These are phyloP conservation scores for Chalara sp. DNA, from an alignment of 2,329 filamentous ascomycete species.

Conservation along the genomic window DNA sequence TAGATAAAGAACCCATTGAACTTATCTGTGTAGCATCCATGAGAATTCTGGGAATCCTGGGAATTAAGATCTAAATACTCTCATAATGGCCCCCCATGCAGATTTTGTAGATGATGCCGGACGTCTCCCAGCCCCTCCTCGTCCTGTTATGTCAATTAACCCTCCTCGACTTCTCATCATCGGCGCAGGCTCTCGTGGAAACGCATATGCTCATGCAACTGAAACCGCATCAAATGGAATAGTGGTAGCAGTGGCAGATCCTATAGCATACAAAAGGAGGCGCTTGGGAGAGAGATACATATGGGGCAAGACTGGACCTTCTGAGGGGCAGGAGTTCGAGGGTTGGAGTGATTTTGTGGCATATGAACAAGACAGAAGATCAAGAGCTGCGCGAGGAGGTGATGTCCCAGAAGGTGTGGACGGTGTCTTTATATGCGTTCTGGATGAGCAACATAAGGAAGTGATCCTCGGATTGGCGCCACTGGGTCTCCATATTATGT, in stretches of 20 bases:
- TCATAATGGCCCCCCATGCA: conserved; percentile 23
- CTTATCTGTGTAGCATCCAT: too few relatives aligned
- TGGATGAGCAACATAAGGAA: conserved; percentile 83
- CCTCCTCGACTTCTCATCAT: conserved; percentile 69
- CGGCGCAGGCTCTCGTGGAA: conserved; percentile 74
- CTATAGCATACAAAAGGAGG: conserved; percentile 67
- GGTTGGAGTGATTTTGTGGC: conserved; percentile 71
- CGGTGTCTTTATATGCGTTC: conserved; percentile 63
- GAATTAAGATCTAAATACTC: too few relatives aligned
- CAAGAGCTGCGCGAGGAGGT: conserved; percentile 42
- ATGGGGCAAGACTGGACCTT: conserved; percentile 49
- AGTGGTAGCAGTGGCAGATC: conserved; percentile 76
- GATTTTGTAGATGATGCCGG: conserved; percentile 11
- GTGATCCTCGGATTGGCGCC: conserved; percentile 69
- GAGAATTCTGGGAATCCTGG: too few relatives aligned
- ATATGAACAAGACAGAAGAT: conserved; percentile 61
- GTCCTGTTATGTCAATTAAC: conserved; percentile 29
- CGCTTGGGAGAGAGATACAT: conserved; percentile 67
- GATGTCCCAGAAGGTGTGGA: conserved; percentile 36
- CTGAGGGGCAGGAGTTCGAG: conserved; percentile 60
- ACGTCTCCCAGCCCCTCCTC: conserved; percentile 19
- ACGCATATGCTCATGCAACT: conserved; percentile 65
- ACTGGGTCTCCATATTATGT: conserved; percentile 75
- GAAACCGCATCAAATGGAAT: conserved; percentile 57
- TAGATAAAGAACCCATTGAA: too few relatives aligned